These are phyloP conservation scores for Penicillium frequentans DNA, from an alignment of 2,329 filamentous ascomycete genomes.

Conservation along the genomic window DNA sequence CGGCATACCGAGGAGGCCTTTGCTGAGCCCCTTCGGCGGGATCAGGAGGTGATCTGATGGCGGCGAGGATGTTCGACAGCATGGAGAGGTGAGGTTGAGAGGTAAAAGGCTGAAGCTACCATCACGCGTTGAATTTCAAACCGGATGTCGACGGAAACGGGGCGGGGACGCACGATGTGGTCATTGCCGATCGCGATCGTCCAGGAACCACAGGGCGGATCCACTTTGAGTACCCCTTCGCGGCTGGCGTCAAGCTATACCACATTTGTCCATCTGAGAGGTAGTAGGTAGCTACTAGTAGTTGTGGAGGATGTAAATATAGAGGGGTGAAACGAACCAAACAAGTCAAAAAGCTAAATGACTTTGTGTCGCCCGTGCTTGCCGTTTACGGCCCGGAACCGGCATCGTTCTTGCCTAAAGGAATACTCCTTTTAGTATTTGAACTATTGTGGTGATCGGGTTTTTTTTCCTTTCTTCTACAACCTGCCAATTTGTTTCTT, in stretches of 20 bases:
- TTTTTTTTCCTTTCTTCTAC: too few relatives aligned
- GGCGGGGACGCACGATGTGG: constrained; percentile 3
- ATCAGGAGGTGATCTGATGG: constrained; percentile 13
- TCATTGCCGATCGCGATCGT: constrained; percentile 5
- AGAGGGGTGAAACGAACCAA: background rate
- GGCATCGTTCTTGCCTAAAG: constrained; percentile 5
- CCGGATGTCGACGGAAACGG: constrained; percentile 20
- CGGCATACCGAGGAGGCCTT: constrained; percentile 61
- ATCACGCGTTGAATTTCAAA: background rate
- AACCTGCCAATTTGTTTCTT: background rate
- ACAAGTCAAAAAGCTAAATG: background rate
- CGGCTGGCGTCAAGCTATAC: background rate
- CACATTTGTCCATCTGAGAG: background rate
- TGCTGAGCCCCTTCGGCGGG: constrained; percentile 21
- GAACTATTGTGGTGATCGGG: background rate
- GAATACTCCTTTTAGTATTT: background rate
- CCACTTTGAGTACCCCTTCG: background rate
- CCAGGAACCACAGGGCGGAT: constrained; percentile 6
- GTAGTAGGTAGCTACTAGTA: background rate
- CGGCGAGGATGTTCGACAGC: constrained; percentile 20
- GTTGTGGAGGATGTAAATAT: background rate
- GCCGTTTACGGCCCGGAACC: constrained; percentile 24
- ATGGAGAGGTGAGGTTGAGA: constrained; percentile 12
- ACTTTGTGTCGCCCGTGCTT: background rate
- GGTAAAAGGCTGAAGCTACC: background rate